Base-by-base conservation (phyloP, 1,284 basidiomycete genomes). In the Rhizoctonia solani region DNA sequence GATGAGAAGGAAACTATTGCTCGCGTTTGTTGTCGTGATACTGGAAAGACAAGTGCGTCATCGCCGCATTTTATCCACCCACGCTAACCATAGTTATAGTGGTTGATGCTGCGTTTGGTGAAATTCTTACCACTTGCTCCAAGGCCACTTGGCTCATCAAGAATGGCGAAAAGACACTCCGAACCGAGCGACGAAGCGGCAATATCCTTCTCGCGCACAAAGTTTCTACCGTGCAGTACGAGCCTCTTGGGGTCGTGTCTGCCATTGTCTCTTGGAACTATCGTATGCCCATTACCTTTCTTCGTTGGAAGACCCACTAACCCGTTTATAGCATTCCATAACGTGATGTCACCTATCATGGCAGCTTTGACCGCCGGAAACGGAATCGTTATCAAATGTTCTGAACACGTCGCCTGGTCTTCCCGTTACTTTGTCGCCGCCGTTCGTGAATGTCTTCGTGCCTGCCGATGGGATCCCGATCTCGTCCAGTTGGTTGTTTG, bases 231-330 rank as follows among this genome's bases (percentile, higher is more conserved):
- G 91, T 98, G 5, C 81, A 90, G 72, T 95, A 93, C 75, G 92
- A 95, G 70, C 96, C 96, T 6, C 83, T 95, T n/a, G 96, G 96
- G 30, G 91, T 95, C 0, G 92, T 97, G 9, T 87, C 89, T 46
- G 96, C 90, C 0, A 89, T 95, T 68, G 95, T 98, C 0, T 96
- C 93, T 0, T 98, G 95, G 93, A 94, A 93, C 74, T 93, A 93
- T 76, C 89, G 90, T 92, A 73, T 61, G 88, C 81, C 4, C 39
- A 1, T 50, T 6, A 4, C 19, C 34, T 27, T 25, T 25, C 25
- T 27, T 13, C 34, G 14, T 42, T 4, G 5, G 46, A 44, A 23
- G 4, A 41, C 14, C 19, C 6, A 42, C 42, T 25, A 50, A 49
- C 56, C 16, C n/a, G 69, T 47, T 54, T n/a, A 19, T 71, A 93